These are phyloP conservation scores for Cymbopogon citratus DNA, from an alignment of 176 grass and related monocot species.

Conservation along the genomic window DNA sequence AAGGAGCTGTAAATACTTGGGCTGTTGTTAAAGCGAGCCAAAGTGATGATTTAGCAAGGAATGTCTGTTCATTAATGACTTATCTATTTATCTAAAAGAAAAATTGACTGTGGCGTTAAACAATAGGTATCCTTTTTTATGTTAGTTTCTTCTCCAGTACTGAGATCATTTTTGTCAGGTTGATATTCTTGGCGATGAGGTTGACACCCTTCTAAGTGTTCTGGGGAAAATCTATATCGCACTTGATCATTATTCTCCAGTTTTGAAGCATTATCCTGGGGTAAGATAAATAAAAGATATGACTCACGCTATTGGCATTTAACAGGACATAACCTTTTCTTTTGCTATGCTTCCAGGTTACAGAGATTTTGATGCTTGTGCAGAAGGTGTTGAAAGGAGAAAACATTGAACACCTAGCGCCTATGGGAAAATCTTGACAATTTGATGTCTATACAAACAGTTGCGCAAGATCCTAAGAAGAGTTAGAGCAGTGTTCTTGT, in stretches of 20 bases:
- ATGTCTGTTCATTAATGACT: background rate
- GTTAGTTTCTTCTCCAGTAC: background rate
- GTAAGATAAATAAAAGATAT: conserved; percentile 36
- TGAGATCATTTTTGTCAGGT: conserved; percentile 29
- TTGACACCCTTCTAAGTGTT: conserved; percentile 60
- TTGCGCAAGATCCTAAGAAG: background rate
- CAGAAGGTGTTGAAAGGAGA: conserved; percentile 65
- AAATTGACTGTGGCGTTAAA: background rate
- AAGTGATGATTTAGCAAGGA: background rate
- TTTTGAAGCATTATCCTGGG: conserved; percentile 85
- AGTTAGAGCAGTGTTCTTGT: background rate
- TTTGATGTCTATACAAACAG: background rate
- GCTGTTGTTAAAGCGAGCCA: too few species aligned
- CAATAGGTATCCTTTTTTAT: background rate
- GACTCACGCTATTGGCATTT: background rate
- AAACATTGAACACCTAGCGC: conserved; percentile 20
- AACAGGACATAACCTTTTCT: background rate
- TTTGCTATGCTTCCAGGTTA: conserved; percentile 39
- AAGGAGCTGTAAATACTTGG: too few species aligned
- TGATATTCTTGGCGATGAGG: conserved; percentile 85
- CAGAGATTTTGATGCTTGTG: conserved; percentile 53
- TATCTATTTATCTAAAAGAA: background rate
- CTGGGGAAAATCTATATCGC: conserved; percentile 79
- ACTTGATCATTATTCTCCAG: conserved; percentile 88
- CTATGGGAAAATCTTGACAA: background rate